These are phyloP conservation scores for Suillus occidentalis DNA, from an alignment of 768 basidiomycete genomes.

Conservation along the genomic window DNA sequence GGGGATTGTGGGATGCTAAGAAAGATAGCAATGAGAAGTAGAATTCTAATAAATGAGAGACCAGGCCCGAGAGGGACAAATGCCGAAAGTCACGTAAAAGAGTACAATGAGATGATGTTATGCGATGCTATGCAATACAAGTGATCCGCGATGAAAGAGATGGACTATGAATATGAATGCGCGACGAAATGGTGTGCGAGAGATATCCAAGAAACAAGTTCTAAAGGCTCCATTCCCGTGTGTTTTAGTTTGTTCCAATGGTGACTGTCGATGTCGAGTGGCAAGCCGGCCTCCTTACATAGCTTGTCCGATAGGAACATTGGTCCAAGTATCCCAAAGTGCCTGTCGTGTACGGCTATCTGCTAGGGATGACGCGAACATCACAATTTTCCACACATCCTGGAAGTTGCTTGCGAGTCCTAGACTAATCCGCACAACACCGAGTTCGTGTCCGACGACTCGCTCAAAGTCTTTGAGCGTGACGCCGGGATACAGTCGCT, in stretches of 20 bases:
- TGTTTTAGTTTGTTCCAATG: neutral
- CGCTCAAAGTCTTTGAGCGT: constrained; percentile 63
- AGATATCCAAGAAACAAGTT: neutral
- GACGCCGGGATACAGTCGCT: constrained; percentile 54
- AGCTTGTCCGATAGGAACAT: constrained; percentile 34
- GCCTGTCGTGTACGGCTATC: constrained; percentile 34
- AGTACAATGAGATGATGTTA: neutral
- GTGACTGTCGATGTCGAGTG: neutral
- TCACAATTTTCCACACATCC: constrained; percentile 63
- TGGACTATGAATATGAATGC: neutral
- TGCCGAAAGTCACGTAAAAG: neutral
- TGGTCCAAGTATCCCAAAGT: constrained; percentile 44
- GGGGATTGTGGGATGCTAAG: neutral
- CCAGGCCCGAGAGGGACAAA: neutral
- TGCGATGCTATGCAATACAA: neutral
- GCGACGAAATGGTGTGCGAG: neutral
- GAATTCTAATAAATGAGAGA: neutral
- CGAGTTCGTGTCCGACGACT: constrained; percentile 64
- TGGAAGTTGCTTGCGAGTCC: constrained; percentile 79
- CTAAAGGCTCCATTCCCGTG: neutral
- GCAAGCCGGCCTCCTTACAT: constrained; percentile 19
- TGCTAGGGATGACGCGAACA: constrained; percentile 48
- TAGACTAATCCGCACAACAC: constrained; percentile 74
- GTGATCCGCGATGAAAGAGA: neutral
- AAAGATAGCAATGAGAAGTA: neutral